Evolutionary conservation across 345 rosid genomes (phyloP).

Genomic region (Cochlearia excelsa): DNA sequence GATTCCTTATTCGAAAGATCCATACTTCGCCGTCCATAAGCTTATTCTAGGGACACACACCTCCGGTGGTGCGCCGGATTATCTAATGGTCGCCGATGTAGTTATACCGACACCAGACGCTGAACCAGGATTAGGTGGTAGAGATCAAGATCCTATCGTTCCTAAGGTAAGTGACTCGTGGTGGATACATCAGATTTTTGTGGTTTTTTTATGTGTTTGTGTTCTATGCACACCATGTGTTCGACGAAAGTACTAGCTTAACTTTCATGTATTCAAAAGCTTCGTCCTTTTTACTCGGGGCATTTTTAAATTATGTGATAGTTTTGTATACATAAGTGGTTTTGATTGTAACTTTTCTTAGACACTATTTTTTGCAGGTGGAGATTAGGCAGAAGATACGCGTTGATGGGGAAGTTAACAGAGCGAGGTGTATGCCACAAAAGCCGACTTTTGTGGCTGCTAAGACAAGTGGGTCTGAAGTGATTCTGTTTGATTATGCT

Average conservation of each 20-base stretch:
- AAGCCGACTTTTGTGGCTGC: constrained; percentile 64
- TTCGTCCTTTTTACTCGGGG: background rate
- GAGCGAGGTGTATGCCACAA: constrained; percentile 91
- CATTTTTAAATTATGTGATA: too few species aligned
- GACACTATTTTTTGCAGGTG: constrained; percentile 42
- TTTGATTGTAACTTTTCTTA: background rate
- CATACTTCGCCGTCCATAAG: constrained; percentile 57
- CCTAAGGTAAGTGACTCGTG: constrained; percentile 48
- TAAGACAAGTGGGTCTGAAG: constrained; percentile 76
- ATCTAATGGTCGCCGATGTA: constrained; percentile 74
- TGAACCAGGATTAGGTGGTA: constrained; percentile 37
- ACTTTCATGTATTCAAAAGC: background rate
- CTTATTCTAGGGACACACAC: constrained; percentile 88
- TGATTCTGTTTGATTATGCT: constrained; percentile 66
- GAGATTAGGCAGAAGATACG: constrained; percentile 71
- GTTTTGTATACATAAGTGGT: background rate
- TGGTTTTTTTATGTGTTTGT: background rate
- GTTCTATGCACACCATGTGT: constrained; percentile 34
- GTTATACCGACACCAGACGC: constrained; percentile 54
- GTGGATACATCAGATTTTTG: background rate
- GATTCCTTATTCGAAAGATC: constrained; percentile 46
- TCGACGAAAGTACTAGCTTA: constrained; percentile 34
- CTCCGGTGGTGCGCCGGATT: constrained; percentile 64
- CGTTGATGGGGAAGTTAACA: constrained; percentile 90
- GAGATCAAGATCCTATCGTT: constrained; percentile 42